Base-by-base conservation (phyloP, 495 filamentous ascomycete species). In the Monascus purpureus region DNA sequence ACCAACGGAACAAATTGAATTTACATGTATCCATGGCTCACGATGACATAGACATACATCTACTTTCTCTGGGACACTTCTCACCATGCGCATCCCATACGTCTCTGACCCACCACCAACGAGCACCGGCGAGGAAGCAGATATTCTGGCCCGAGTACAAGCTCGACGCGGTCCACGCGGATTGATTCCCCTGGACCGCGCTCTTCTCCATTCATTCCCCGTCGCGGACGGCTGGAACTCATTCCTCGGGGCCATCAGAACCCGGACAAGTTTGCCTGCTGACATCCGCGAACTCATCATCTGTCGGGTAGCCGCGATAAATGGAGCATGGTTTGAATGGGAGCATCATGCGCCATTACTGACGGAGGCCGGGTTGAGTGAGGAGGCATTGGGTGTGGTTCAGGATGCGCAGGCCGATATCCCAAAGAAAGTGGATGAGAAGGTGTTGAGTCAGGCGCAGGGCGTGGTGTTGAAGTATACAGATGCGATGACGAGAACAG, bases 221-320 rank as follows among this genome's bases (percentile, higher is more conserved):
- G 61, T 88, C 0, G 73, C 82, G 1, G 70, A 82, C 45, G 82
- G 82, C 2, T 90, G 80, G 79, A 87, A 86, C 58, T 57, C 70
- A 19, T 85, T 90, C 54, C 63, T 87, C 11, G 75, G 75, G 24
- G 74, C 82, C 25, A 67, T 90, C 19, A 72, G 82, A 39, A 81
- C 75, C 8, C 56, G 65, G 38, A 81, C 77, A 3, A 55, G 55
- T 14, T 53, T 86, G 1, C 45, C 67, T 0, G 66, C 67, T 4
- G 63, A 73, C 27, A 45, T 80, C 22, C 68, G 75, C 13, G 82
- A 90, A 52, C 45, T 84, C 4, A 72, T 76, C 33, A 83, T 90
- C 33, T 79, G 71, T 40, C 67, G 80, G 18, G 76, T 87, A 1
- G 82, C 82, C 2, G 70, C 77, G 3, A 58, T 79, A 31, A 87